Base-by-base conservation (phyloP, 495 filamentous ascomycete species). In the Cercophora sp. region DNA sequence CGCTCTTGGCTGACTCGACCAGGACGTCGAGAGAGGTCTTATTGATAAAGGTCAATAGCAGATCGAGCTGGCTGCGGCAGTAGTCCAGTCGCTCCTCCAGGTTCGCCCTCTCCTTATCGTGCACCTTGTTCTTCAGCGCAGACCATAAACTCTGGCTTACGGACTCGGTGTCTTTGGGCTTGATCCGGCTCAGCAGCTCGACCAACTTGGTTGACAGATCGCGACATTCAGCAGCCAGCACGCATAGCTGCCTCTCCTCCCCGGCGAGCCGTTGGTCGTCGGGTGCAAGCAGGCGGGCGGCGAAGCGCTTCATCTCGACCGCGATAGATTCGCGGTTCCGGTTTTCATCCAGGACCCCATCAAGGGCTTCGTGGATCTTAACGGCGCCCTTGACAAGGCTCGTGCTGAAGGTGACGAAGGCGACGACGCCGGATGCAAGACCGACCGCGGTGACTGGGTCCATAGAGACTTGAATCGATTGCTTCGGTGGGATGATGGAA, bases 391-490 rank as follows among this genome's bases (percentile, higher is more conserved):
- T 24, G 19, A 73, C 23, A 1, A 69, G 29, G 51, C 68, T 67
- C 8, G 51, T 57, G 20, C 65, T 60, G 49, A 74, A 69, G 39
- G 70, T 65, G 15, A 77, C 51, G 22, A 77, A 75, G 24, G 61
- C 48, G 8, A 75, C 29, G 35, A 74, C 61, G 11, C 55, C 66
- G 22, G 60, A 58, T 1, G 63, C 71, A 24, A 75, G 49, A 15
- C 71, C 62, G 47, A 75, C 61, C 3, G 68, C 66, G 1, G 72
- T 59, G 19, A 73, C 22, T 11, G 67, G 70, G 37, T 75, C 73
- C 73, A 75, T 76, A 23, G 43, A n/a, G n/a, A n/a, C n/a, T n/a
- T n/a, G n/a, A n/a, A n/a, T n/a, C n/a, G n/a, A n/a, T n/a, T n/a
- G n/a, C n/a, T n/a, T n/a, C n/a, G n/a, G n/a, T n/a, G n/a, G n/a